Evolutionary conservation across 768 basidiomycete genomes (phyloP), one percentile per base, ranked within the genome.

Genomic region (Boletus coccyginus): DNA sequence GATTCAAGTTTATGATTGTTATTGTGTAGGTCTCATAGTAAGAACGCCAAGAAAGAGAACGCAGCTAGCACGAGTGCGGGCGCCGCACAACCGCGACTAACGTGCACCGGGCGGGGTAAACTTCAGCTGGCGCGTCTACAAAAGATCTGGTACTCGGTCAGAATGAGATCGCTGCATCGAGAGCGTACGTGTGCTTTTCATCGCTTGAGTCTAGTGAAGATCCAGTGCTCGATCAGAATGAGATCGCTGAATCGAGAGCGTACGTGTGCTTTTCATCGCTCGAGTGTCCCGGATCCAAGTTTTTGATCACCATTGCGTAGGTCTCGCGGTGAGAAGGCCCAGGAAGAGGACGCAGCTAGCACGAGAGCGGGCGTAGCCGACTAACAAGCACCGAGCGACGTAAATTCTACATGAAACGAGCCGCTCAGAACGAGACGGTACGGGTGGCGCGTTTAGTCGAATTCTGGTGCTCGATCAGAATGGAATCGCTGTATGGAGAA

Each of bases 371-470:
- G 27, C 54, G 58, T 66, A 41, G 16, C 17, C n/a, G n/a, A n/a
- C n/a, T n/a, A n/a, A n/a, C n/a, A n/a, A n/a, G n/a, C 36, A 73
- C 81, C 1, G 86, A 95, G 71, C 78, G 90, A 56, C 83, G 81
- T 60, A 93, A 88, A 32, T 71, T 89, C 66, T 94, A 94, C 83
- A 93, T 89, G 81, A 86, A 90, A 67, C 85, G 88, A 66, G 78
- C 79, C 24, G 76, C 78, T 5, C 4, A 51, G 69, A 66, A 77
- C 81, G 66, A 65, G 75, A 27, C 27, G 3, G 27, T 5, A 27
- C 27, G 27, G 27, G 27, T 27, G 27, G 27, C 27, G 27, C 27
- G 27, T 27, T 5, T 27, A 27, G 27, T 27, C 27, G 27, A 27
- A 2, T 3, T 27, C 2, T 5, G 27, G 27, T 27, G 27, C 27